phyloP scores from a whole-genome alignment of 345 rosid genomes.

The Linum usitatissimum region DNA sequence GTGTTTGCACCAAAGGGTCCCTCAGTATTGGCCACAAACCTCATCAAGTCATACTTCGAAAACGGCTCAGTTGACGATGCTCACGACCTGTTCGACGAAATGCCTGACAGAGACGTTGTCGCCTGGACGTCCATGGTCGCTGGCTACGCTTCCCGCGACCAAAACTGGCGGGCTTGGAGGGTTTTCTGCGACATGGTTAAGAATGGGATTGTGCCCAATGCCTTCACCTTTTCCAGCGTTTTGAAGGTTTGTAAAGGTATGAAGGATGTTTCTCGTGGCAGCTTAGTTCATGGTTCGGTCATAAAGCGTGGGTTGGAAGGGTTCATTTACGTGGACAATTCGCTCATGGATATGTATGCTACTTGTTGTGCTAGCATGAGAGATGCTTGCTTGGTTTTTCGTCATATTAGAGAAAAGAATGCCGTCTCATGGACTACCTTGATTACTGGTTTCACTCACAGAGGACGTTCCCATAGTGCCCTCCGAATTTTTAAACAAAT shows the following conservation, averaged over 20 bases:
- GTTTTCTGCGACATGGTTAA: conserved; percentile 52
- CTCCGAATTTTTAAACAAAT: conserved; percentile 55
- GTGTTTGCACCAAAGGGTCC: conserved; percentile 29
- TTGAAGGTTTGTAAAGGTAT: conserved; percentile 66
- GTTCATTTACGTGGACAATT: conserved; percentile 54
- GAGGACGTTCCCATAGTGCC: conserved; percentile 52
- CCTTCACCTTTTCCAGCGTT: conserved; percentile 51
- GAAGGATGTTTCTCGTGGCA: conserved; percentile 40
- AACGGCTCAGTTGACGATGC: conserved; percentile 34
- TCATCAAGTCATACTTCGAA: conserved; percentile 40
- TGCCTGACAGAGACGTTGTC: conserved; percentile 59
- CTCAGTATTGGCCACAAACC: conserved; percentile 54
- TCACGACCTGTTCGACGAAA: conserved; percentile 56
- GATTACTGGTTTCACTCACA: conserved; percentile 72
- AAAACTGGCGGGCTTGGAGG: conserved; percentile 38
- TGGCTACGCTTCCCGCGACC: conserved; percentile 41
- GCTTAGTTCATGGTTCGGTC: conserved; percentile 52
- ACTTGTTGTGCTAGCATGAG: conserved; percentile 47
- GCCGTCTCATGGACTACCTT: conserved; percentile 74
- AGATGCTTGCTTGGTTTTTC: conserved; percentile 48
- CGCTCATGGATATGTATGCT: conserved; percentile 65
- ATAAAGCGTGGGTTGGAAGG: conserved; percentile 55
- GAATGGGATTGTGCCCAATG: conserved; percentile 40
- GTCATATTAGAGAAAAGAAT: conserved; percentile 39
- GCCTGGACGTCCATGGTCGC: conserved; percentile 63